A percentile compares a stretch with the other conserved stretches of the same genome.
These are phyloP conservation scores for Trichoderma sp. DNA, from an alignment of 2,329 filamentous ascomycete genomes.

Conservation along the genomic window DNA sequence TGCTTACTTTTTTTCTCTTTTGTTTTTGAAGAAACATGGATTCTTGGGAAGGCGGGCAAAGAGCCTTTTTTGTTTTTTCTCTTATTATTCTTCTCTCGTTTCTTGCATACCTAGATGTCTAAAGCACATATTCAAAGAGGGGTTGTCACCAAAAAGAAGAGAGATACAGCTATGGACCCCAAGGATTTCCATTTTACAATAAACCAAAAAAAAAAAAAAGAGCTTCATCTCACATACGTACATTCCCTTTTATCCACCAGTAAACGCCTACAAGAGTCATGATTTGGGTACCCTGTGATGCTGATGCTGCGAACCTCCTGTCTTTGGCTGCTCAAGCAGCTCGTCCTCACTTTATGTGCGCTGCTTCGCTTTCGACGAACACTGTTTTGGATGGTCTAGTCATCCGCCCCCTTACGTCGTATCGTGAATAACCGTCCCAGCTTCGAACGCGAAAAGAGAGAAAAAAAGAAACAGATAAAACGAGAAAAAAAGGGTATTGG, in stretches of 20 bases:
- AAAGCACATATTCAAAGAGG: not conserved
- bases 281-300: slow-evolving; percentile 4
- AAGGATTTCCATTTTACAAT: not conserved
- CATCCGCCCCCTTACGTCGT: not conserved
- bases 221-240: slow-evolving; percentile 3
- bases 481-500: not conserved
- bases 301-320: not conserved
- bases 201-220: not conserved
- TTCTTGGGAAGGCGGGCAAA: not conserved
- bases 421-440: not conserved
- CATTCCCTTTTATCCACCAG: not conserved
- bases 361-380: not conserved
- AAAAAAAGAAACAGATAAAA: not conserved
- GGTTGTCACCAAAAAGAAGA: not conserved
- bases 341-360: not conserved
- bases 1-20: not conserved
- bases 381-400: not conserved
- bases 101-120: slow-evolving; percentile 18
- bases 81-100: not conserved
- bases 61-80: not conserved
- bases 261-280: slow-evolving; percentile 13
- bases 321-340: not conserved
- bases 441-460: not conserved
- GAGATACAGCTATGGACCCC: not conserved
- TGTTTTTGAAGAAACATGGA: slow-evolving; percentile 2